These are phyloP conservation scores for Barbatosphaeria neglecta DNA, from an alignment of 495 filamentous ascomycete genomes.

Conservation along the genomic window DNA sequence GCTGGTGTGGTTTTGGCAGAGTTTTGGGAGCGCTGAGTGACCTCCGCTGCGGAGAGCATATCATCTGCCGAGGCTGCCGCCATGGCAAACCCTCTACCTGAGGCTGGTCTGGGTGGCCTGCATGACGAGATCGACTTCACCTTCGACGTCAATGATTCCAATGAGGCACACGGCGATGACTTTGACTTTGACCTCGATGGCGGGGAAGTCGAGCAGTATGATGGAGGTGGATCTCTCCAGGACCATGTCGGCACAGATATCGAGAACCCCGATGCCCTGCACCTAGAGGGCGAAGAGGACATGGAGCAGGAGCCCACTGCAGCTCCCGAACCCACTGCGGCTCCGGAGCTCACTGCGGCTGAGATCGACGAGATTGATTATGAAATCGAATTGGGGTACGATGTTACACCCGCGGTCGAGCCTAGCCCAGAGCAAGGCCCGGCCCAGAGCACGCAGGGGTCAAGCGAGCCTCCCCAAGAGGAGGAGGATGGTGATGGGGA, in stretches of 20 bases:
- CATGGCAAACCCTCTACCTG: conserved; percentile 7
- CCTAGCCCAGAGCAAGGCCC: neutral
- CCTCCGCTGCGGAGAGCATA: no score
- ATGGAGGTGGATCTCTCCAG: neutral
- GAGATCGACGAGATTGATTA: conserved; percentile 11
- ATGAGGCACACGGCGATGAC: conserved; percentile 12
- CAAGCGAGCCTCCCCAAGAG: conserved; percentile 6
- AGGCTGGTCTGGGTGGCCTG: conserved; percentile 11
- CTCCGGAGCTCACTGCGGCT: conserved; percentile 1
- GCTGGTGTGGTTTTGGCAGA: no score
- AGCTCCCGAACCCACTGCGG: neutral
- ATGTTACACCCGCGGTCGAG: neutral
- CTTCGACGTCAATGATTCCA: conserved; percentile 9
- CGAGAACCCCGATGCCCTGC: neutral
- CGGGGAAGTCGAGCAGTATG: conserved; percentile 1
- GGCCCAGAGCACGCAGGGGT: conserved; percentile 13
- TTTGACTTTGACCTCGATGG: conserved; percentile 18
- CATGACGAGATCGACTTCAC: conserved; percentile 15
- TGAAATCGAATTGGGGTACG: conserved; percentile 6
- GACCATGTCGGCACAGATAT: neutral
- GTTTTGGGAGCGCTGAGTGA: no score
- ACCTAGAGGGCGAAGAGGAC: neutral
- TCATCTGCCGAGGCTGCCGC: neutral
- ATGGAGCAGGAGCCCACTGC: neutral
- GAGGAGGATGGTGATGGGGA: conserved; percentile 11